Percentiles rank a stretch among this genome's conserved stretches.
Evolutionary conservation across 2,329 filamentous ascomycete genomes (phyloP).

Genomic region (Microthyrium microscopicum): DNA sequence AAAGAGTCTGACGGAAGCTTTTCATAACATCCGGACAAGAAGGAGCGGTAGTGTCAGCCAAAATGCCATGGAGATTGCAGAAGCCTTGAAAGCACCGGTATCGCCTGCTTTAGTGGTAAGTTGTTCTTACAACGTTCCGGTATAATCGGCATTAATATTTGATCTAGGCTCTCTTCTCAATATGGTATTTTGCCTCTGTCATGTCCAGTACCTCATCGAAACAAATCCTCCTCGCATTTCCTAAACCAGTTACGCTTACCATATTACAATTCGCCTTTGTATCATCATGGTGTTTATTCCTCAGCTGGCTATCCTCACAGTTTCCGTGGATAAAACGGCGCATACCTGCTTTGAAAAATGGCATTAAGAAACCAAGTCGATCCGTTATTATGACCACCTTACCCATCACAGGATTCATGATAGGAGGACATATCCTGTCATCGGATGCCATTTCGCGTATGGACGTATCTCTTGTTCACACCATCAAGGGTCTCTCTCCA

Average conservation of each 20-base stretch:
- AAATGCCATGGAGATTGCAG: conserved; percentile 84
- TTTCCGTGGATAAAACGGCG: conserved; percentile 54
- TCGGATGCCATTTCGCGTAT: conserved; percentile 90
- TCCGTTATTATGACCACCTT: conserved; percentile 76
- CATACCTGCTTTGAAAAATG: conserved; percentile 66
- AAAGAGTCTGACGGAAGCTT: conserved; percentile 80
- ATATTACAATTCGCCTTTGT: conserved; percentile 90
- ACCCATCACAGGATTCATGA: conserved; percentile 84
- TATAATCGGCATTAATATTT: not conserved
- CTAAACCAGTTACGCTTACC: conserved; percentile 81
- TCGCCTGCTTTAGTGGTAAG: conserved; percentile 75
- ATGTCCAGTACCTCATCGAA: conserved; percentile 97
- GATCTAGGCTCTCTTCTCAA: conserved; percentile 57
- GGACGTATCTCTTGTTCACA: conserved; percentile 91
- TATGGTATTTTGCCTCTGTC: conserved; percentile 93
- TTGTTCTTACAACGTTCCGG: conserved; percentile 8
- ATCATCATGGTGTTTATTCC: conserved; percentile 66
- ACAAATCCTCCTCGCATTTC: conserved; percentile 81
- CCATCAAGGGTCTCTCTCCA: conserved; percentile 92
- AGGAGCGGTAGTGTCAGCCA: conserved; percentile 79
- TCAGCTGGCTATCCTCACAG: conserved; percentile 56
- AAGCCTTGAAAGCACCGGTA: conserved; percentile 76
- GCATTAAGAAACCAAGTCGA: conserved; percentile 62
- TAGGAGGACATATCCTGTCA: conserved; percentile 82
- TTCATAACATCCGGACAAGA: conserved; percentile 63